These are phyloP conservation scores for Oleoguttula mirabilis DNA, from an alignment of 495 filamentous ascomycete genomes.

Conservation along the genomic window DNA sequence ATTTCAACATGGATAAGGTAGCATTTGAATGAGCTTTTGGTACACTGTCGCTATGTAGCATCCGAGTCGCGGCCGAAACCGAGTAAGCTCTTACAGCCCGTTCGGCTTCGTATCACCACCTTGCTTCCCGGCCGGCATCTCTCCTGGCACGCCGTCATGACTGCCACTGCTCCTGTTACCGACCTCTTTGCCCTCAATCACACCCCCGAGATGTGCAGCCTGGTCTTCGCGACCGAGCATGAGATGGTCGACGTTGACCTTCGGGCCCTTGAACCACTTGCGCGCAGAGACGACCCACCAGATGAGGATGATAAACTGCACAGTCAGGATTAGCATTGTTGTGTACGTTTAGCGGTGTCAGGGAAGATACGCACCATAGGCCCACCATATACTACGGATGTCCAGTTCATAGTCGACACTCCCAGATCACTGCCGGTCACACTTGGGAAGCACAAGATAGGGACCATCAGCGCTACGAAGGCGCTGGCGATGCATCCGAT, in stretches of 20 bases:
- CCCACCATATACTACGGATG: constrained; percentile 59
- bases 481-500: constrained; percentile 49
- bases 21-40: no score
- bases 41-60: no score
- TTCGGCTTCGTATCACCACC: constrained; percentile 14
- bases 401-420: constrained; percentile 39
- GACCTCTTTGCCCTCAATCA: constrained; percentile 23
- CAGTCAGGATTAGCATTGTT: no score
- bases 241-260: constrained; percentile 49
- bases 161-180: constrained; percentile 1
- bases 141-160: constrained; percentile 4
- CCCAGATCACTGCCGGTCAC: constrained; percentile 45
- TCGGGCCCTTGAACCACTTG: constrained; percentile 64
- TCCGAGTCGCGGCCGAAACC: no score
- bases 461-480: constrained; percentile 62
- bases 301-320: constrained; percentile 38
- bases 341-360: no score
- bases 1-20: no score
- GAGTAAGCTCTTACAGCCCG: constrained; percentile 4
- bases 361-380: constrained; percentile 27
- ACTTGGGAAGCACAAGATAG: constrained; percentile 60
- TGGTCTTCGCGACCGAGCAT: constrained; percentile 26
- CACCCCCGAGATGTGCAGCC: constrained; percentile 11
- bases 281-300: constrained; percentile 60
- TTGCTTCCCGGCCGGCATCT: constrained; percentile 10